Conservation (phyloP, 2,329 filamentous ascomycete genomes). For the Cercospora nicotianae region DNA sequence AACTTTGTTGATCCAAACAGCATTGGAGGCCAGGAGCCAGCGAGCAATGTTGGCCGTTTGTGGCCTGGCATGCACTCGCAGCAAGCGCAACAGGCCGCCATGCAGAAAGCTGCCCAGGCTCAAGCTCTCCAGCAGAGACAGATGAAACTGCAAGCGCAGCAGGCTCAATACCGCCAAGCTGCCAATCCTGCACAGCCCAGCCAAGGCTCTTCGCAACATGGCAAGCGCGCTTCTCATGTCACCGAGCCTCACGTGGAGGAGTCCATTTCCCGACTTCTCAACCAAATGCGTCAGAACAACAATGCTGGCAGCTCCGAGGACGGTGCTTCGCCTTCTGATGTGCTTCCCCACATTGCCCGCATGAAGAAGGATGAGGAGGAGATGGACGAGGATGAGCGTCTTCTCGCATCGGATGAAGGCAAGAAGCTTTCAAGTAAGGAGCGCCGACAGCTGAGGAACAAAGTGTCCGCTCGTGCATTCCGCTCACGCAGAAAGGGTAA, state of each 20-base stretch:
- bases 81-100: conserved; percentile 62
- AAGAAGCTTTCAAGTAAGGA: conserved; percentile 99
- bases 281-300: conserved; percentile 82
- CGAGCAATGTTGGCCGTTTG: conserved; percentile 64
- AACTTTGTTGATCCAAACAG: conserved; percentile 73
- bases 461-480: conserved; percentile 96
- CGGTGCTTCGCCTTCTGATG: conserved; percentile 46
- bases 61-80: conserved; percentile 95
- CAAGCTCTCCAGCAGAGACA: conserved; percentile 53
- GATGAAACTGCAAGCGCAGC: conserved; percentile 43
- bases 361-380: conserved; percentile 93
- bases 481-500: conserved; percentile 96
- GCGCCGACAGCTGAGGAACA: conserved; percentile 94
- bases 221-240: conserved; percentile 47
- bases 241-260: conserved; percentile 65
- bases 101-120: conserved; percentile 55
- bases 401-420: conserved; percentile 93
- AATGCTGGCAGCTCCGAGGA: conserved; percentile 49
- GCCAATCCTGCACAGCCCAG: conserved; percentile 27
- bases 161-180: conserved; percentile 41
- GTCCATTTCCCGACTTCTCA: conserved; percentile 88
- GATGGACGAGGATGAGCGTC: conserved; percentile 95
- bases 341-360: conserved; percentile 68
- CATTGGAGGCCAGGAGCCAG: conserved; percentile 61
- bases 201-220: conserved; percentile 38